Base-by-base conservation (phyloP, 176 grass and related monocot species). In the Juncus inflexus region DNA sequence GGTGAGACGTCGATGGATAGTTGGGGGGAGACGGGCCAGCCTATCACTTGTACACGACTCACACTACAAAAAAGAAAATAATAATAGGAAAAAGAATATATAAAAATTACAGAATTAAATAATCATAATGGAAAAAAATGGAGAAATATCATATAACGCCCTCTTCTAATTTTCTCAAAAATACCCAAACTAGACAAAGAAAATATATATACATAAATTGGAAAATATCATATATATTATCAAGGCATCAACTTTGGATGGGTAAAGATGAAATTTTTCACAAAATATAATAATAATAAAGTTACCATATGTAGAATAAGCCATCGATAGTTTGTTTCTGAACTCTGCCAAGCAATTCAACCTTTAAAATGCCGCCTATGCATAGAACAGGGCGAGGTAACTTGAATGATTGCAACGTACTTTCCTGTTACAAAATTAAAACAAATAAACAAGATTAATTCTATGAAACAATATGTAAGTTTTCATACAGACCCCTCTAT, bases 221-320 rank as follows among this genome's bases (percentile, higher is more conserved):
- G n/a, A n/a, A n/a, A n/a, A n/a, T n/a, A n/a, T n/a, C n/a, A n/a
- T n/a, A n/a, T n/a, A n/a, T n/a, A n/a, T n/a, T n/a, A n/a, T n/a
- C n/a, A n/a, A n/a, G n/a, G n/a, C n/a, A n/a, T n/a, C n/a, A n/a
- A n/a, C n/a, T n/a, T n/a, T n/a, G n/a, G n/a, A n/a, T n/a, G n/a
- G n/a, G n/a, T n/a, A n/a, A n/a, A n/a, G n/a, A n/a, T n/a, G n/a
- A n/a, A n/a, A n/a, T n/a, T n/a, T n/a, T n/a, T n/a, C n/a, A n/a
- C n/a, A n/a, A n/a, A n/a, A n/a, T n/a, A n/a, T n/a, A n/a, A n/a
- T n/a, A n/a, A n/a, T n/a, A n/a, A n/a, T n/a, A n/a, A n/a, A n/a
- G 5, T 4, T n/a, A 95, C 90, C 86, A 95, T 62, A 95, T 77
- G 77, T 95, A 95, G 69, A 86, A 95, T n/a, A 90, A 50, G 35